Percentiles rank a stretch among this genome's conserved stretches.
phyloP scores from a whole-genome alignment of 345 rosid species.

The Diplotaxis tenuifolia region DNA sequence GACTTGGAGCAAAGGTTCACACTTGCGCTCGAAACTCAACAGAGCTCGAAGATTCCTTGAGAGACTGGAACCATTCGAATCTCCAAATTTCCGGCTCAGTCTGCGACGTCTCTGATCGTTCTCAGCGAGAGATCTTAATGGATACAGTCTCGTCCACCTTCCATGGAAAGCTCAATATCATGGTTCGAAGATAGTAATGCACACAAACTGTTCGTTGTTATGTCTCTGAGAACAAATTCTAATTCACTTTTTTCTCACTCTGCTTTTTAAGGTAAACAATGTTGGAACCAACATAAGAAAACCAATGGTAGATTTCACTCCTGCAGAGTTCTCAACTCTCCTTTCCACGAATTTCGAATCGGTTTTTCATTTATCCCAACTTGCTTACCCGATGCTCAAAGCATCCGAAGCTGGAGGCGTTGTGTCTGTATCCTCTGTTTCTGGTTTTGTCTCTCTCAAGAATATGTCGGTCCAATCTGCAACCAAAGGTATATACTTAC shows the following conservation, averaged over 20 bases:
- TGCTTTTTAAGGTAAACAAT: conserved; percentile 55
- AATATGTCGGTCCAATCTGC: conserved; percentile 70
- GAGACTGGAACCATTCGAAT: conserved; percentile 49
- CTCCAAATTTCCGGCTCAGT: conserved; percentile 54
- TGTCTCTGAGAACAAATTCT: conserved; percentile 33
- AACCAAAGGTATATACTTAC: conserved; percentile 55
- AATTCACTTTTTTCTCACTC: not conserved
- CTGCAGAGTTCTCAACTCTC: conserved; percentile 58
- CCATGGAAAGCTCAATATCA: conserved; percentile 56
- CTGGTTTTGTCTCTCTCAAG: conserved; percentile 71
- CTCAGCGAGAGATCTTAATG: conserved; percentile 50
- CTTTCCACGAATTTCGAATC: conserved; percentile 73
- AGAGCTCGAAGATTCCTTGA: conserved; percentile 48
- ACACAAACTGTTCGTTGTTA: conserved; percentile 35
- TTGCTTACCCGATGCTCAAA: conserved; percentile 61
- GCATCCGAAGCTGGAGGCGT: conserved; percentile 58
- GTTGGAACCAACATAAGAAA: conserved; percentile 75
- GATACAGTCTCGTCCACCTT: conserved; percentile 43
- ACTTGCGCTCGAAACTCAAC: conserved; percentile 60
- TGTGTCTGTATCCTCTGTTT: conserved; percentile 70
- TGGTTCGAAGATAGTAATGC: conserved; percentile 35
- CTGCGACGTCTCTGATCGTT: conserved; percentile 55
- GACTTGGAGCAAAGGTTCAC: conserved; percentile 69
- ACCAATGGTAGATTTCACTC: conserved; percentile 57
- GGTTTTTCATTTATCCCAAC: conserved; percentile 68